Conservation (phyloP, 495 filamentous ascomycete genomes). For the Aspergillus kassunensis region DNA sequence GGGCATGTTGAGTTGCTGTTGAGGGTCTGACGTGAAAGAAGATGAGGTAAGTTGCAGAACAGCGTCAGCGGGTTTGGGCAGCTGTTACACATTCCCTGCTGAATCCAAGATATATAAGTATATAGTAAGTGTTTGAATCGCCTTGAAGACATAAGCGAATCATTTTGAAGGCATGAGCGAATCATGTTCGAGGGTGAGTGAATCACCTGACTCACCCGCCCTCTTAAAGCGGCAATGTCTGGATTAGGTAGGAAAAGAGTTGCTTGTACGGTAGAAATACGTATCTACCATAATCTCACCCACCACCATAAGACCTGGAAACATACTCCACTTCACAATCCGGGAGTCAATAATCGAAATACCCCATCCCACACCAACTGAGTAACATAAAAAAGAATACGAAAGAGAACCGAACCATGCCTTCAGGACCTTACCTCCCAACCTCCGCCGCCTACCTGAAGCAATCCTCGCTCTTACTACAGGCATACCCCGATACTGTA, state of each 20-base stretch:
- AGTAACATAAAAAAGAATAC: background rate
- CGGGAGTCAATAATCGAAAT: no score
- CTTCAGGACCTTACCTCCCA: conserved; percentile 59
- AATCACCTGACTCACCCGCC: conserved; percentile 14
- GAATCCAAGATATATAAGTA: background rate
- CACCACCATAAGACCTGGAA: no score
- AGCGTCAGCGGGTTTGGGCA: no score
- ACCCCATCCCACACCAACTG: no score
- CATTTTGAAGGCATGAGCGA: conserved; percentile 4
- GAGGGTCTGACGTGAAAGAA: no score
- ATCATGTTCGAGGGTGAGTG: conserved; percentile 7
- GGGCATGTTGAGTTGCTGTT: no score
- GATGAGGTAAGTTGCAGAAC: no score
- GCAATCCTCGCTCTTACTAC: conserved; percentile 57
- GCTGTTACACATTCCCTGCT: no score
- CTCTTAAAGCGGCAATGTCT: conserved; percentile 13
- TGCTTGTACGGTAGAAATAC: background rate
- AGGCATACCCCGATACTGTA: conserved; percentile 63
- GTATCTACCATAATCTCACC: no score
- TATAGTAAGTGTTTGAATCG: conserved; percentile 9
- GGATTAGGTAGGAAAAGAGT: conserved; percentile 6
- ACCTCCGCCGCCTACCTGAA: conserved; percentile 61
- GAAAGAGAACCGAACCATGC: conserved; percentile 39
- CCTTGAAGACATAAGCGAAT: background rate
- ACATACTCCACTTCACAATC: no score